A percentile compares a stretch with the other conserved stretches of the same genome.
Evolutionary conservation across 352 stramenopile genomes (phyloP).

Genomic region (Globisporangium yorkense): DNA sequence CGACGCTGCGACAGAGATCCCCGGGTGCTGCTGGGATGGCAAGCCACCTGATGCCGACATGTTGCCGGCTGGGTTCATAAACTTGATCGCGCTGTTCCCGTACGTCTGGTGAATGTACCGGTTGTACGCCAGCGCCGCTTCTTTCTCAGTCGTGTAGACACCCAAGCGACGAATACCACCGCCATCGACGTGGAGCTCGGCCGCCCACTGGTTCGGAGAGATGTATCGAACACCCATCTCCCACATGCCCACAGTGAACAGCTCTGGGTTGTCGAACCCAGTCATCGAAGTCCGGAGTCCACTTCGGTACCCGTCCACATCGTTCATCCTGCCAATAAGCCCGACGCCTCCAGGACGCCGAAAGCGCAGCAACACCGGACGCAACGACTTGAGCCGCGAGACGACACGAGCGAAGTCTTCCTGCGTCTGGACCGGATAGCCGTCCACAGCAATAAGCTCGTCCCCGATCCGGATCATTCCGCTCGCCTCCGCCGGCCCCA

Average conservation of each 20-base stretch:
- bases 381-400: slow-evolving; percentile 71
- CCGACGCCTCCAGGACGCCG: slow-evolving; percentile 39
- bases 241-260: slow-evolving; percentile 78
- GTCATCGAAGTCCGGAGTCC: slow-evolving; percentile 56
- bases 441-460: slow-evolving; percentile 80
- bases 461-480: slow-evolving; percentile 74
- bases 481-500: slow-evolving; percentile 76
- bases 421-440: slow-evolving; percentile 62
- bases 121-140: slow-evolving; percentile 83
- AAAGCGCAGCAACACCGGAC: slow-evolving; percentile 77
- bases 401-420: slow-evolving; percentile 84
- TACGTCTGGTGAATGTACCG: slow-evolving; percentile 84
- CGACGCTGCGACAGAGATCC: slow-evolving; percentile 44
- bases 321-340: slow-evolving; percentile 29
- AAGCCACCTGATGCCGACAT: slow-evolving; percentile 8
- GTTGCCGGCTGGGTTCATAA: slow-evolving; percentile 78
- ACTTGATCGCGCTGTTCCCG: slow-evolving; percentile 67
- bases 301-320: slow-evolving; percentile 50
- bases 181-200: slow-evolving; percentile 78
- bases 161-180: slow-evolving; percentile 74
- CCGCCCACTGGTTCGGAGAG: slow-evolving; percentile 65
- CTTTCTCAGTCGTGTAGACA: slow-evolving; percentile 61
- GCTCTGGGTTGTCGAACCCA: slow-evolving; percentile 64
- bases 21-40: slow-evolving; percentile 11
- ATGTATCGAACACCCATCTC: slow-evolving; percentile 82